Evolutionary conservation across 164 flowering plant species (phyloP).

Genomic region (Protea cynaroides): DNA sequence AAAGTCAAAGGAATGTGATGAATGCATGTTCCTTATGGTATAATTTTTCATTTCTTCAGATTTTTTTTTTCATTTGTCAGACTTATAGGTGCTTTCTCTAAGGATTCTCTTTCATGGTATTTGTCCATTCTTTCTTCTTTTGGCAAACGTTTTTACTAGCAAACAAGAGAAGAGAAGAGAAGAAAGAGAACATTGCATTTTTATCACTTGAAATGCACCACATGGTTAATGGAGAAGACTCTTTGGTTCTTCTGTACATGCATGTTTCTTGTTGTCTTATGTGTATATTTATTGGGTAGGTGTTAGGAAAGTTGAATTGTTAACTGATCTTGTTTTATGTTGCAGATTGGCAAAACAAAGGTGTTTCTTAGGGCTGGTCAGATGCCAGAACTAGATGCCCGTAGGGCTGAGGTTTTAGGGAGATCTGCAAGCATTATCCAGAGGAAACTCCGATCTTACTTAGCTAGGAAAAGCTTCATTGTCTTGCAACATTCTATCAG

Average conservation of each 20-base stretch:
- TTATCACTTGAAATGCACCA: too few species aligned
- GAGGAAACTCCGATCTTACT: slow-evolving; percentile 80
- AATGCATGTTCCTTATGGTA: too few species aligned
- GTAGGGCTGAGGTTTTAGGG: slow-evolving; percentile 79
- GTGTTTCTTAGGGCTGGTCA: slow-evolving; percentile 98
- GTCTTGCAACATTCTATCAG: slow-evolving; percentile 47
- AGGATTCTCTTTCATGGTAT: too few species aligned
- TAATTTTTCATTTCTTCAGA: too few species aligned
- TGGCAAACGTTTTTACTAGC: too few species aligned
- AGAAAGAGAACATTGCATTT: too few species aligned
- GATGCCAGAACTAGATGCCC: slow-evolving; percentile 93
- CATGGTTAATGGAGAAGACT: neutral
- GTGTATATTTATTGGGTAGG: neutral
- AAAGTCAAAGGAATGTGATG: too few species aligned
- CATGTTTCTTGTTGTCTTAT: neutral
- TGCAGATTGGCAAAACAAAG: slow-evolving; percentile 96
- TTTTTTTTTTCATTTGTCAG: too few species aligned
- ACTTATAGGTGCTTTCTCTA: too few species aligned
- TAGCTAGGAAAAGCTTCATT: slow-evolving; percentile 58
- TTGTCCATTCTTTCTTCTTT: too few species aligned
- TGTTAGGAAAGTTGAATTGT: neutral
- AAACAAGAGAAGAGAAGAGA: too few species aligned
- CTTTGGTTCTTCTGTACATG: too few species aligned
- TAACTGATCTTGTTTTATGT: slow-evolving; percentile 1
- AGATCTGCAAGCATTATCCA: slow-evolving; percentile 92